A percentile compares a stretch with the other conserved stretches of the same genome.
phyloP scores from a whole-genome alignment of 441 rosid genomes.

The Populus hybrid region DNA sequence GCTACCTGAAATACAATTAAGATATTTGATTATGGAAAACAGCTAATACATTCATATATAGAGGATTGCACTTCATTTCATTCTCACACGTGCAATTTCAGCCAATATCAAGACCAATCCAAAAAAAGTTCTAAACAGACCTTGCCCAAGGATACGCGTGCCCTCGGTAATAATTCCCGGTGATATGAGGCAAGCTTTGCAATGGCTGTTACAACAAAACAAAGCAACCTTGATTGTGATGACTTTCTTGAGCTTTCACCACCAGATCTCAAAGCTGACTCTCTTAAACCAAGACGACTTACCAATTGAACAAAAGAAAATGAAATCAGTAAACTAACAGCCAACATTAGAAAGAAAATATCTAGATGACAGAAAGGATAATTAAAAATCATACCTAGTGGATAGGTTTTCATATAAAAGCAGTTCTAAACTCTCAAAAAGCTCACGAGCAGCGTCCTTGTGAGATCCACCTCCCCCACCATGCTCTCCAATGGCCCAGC shows the following conservation, averaged over 20 bases:
- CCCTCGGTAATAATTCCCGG: slow-evolving; percentile 77
- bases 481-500: slow-evolving; percentile 99
- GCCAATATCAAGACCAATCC: neutral
- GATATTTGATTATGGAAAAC: slow-evolving; percentile 3
- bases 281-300: slow-evolving; percentile 80
- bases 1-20: slow-evolving; percentile 58
- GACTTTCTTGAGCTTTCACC: slow-evolving; percentile 49
- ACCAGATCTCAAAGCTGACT: slow-evolving; percentile 40
- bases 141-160: slow-evolving; percentile 94
- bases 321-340: slow-evolving; percentile 8
- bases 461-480: slow-evolving; percentile 89
- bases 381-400: slow-evolving; percentile 50
- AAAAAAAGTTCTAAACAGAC: slow-evolving; percentile 28
- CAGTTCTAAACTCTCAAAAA: slow-evolving; percentile 87
- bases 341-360: slow-evolving; percentile 9
- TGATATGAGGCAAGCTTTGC: slow-evolving; percentile 90
- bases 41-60: neutral
- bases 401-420: slow-evolving; percentile 93
- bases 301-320: slow-evolving; percentile 19
- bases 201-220: slow-evolving; percentile 92
- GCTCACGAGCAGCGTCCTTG: slow-evolving; percentile 96
- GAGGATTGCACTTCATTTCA: neutral
- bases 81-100: neutral
- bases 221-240: slow-evolving; percentile 83
- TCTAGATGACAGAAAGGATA: neutral